Percentiles rank a stretch among this genome's conserved stretches.
Conservation (phyloP, 139 green algal species). For the Tetraselmis chui region DNA sequence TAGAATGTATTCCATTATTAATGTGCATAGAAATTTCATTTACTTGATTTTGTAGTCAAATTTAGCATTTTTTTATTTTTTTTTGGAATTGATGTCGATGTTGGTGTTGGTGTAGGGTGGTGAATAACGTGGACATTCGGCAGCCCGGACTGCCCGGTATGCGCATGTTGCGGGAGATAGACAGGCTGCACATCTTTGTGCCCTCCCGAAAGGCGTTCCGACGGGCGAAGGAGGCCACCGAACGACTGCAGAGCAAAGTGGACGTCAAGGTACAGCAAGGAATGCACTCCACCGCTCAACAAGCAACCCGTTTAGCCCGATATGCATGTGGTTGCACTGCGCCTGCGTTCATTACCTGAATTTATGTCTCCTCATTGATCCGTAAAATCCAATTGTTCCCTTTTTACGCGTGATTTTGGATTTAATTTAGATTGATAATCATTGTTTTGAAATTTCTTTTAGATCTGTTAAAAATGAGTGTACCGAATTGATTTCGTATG, state of each 20-base stretch:
- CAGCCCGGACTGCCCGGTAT: neutral
- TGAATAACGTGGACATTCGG: neutral
- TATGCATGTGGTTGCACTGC: neutral
- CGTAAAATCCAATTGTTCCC: neutral
- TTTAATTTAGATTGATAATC: too few relatives aligned
- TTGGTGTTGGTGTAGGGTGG: neutral
- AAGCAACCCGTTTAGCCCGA: too few relatives aligned
- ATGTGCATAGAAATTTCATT: too few relatives aligned
- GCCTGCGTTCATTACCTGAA: neutral
- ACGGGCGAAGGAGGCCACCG: neutral
- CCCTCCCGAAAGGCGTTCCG: neutral
- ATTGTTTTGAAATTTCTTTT: too few relatives aligned
- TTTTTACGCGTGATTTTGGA: neutral
- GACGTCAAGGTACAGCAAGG: neutral
- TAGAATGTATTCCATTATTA: too few relatives aligned
- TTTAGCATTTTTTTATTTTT: neutral
- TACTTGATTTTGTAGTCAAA: too few relatives aligned
- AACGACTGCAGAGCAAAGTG: neutral
- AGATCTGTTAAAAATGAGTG: too few relatives aligned
- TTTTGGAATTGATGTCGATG: neutral
- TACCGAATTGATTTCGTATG: too few relatives aligned
- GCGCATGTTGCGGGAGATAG: neutral
- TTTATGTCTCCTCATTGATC: neutral
- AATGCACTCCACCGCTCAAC: too few relatives aligned
- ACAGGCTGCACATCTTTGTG: neutral